Conservation (phyloP, 768 basidiomycete species). For the Termitomyces sp. region DNA sequence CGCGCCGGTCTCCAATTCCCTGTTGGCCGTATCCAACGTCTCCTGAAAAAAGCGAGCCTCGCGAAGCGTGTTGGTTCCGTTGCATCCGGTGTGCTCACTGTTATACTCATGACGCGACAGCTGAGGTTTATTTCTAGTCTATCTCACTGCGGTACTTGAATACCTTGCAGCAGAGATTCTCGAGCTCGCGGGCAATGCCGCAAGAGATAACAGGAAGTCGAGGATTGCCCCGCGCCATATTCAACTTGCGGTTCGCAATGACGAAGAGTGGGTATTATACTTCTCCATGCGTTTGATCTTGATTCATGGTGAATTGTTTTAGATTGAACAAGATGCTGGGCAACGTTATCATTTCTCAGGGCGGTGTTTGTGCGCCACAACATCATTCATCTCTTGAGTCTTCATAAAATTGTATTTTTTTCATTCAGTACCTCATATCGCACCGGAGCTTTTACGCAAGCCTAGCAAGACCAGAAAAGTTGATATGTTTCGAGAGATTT, state of each 20-base stretch:
- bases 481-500: neutral
- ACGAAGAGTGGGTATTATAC: constrained; percentile 46
- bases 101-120: neutral
- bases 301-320: no score
- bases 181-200: constrained; percentile 76
- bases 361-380: constrained; percentile 61
- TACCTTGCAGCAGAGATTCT: constrained; percentile 85
- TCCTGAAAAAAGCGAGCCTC: constrained; percentile 70
- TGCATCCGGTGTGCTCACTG: constrained; percentile 47
- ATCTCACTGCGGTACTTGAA: constrained; percentile 81
- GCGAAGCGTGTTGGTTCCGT: constrained; percentile 65
- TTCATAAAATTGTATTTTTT: neutral
- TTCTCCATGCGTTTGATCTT: neutral
- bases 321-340: constrained; percentile 54
- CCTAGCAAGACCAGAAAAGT: neutral
- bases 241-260: constrained; percentile 75
- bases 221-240: constrained; percentile 82
- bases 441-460: constrained; percentile 14
- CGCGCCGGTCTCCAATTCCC: constrained; percentile 68
- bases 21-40: constrained; percentile 77
- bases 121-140: constrained; percentile 37
- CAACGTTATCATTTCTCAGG: constrained; percentile 66
- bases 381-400: neutral
- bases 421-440: constrained; percentile 16
- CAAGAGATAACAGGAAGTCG: constrained; percentile 76